These are phyloP conservation scores for Tricholoma flavovirens DNA, from an alignment of 768 basidiomycete species.

Conservation along the genomic window DNA sequence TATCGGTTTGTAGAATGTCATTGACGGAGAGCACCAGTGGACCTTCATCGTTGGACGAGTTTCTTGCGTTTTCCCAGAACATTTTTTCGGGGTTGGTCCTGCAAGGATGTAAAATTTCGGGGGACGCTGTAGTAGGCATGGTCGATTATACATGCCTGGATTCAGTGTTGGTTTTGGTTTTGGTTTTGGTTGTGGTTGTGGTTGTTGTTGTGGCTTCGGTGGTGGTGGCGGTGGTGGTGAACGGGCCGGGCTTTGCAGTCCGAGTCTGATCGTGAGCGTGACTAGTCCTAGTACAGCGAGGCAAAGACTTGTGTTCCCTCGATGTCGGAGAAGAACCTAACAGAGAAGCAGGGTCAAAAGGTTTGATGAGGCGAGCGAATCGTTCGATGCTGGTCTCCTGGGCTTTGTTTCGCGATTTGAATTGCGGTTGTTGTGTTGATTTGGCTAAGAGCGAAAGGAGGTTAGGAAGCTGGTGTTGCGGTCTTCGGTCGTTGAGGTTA, in stretches of 20 bases:
- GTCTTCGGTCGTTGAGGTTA: background rate
- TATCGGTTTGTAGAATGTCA: constrained; percentile 5
- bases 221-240: too few species aligned
- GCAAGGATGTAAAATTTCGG: background rate
- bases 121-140: too few species aligned
- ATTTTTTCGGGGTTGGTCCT: background rate
- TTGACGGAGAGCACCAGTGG: constrained; percentile 6
- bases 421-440: background rate
- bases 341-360: background rate
- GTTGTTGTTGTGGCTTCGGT: too few species aligned
- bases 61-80: constrained; percentile 12
- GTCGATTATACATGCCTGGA: background rate
- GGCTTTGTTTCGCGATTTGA: background rate
- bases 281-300: background rate
- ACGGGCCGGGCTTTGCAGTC: background rate
- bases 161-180: background rate
- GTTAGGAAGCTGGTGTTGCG: background rate
- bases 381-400: background rate
- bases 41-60: constrained; percentile 3
- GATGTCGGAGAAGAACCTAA: background rate
- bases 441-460: background rate
- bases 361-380: background rate
- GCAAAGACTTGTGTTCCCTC: too few species aligned
- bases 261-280: background rate
- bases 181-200: too few species aligned